Conservation (phyloP, 164 flowering plant genomes). For the Vitis riparia region DNA sequence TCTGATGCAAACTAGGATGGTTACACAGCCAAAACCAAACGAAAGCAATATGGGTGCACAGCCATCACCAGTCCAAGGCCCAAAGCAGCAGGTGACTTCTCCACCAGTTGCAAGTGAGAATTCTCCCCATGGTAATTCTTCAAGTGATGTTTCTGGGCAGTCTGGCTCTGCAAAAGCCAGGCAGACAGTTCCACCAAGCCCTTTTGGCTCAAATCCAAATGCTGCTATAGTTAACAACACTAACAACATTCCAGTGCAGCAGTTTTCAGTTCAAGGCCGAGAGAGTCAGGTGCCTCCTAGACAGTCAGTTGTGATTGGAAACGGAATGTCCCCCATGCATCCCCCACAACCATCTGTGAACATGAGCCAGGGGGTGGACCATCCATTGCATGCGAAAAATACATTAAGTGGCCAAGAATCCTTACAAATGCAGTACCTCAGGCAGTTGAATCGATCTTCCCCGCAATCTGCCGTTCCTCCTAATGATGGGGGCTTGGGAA, state of each 20-base stretch:
- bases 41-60: conserved; percentile 51
- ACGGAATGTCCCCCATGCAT: conserved; percentile 64
- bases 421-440: conserved; percentile 56
- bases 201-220: conserved; percentile 44
- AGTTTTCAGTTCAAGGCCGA: conserved; percentile 44
- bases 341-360: conserved; percentile 55
- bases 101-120: conserved; percentile 59
- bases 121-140: conserved; percentile 68
- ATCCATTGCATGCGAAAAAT: conserved; percentile 36
- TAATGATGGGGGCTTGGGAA: conserved; percentile 39
- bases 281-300: conserved; percentile 57
- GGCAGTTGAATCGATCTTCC: conserved; percentile 58
- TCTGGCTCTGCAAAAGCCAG: conserved; percentile 61
- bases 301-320: conserved; percentile 43
- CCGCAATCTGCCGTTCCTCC: conserved; percentile 47
- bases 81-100: conserved; percentile 67
- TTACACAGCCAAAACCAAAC: conserved; percentile 63
- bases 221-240: conserved; percentile 31
- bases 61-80: conserved; percentile 36
- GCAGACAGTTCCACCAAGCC: conserved; percentile 46
- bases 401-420: conserved; percentile 38
- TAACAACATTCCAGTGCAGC: conserved; percentile 49
- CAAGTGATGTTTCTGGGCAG: conserved; percentile 76
- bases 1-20: conserved; percentile 71
- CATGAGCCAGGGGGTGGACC: conserved; percentile 49